Percentiles rank a stretch among this genome's conserved stretches.
Evolutionary conservation across 2,329 filamentous ascomycete species (phyloP).

Genomic region (Pseudonectria buxi): DNA sequence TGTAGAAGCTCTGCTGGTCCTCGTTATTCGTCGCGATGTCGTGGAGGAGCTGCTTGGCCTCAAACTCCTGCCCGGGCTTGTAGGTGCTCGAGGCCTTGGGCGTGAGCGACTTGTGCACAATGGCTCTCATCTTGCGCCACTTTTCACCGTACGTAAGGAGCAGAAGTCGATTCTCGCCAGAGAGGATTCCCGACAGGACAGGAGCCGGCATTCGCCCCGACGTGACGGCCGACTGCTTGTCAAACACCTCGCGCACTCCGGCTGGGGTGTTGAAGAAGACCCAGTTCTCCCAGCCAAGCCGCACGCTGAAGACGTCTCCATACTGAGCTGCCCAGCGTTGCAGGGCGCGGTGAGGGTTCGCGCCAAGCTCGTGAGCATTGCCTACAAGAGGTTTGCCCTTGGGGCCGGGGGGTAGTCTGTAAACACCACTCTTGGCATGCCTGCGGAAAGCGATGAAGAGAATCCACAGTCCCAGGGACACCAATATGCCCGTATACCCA

Average conservation of each 20-base stretch:
- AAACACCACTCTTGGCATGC: background rate
- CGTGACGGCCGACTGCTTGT: constrained; percentile 9
- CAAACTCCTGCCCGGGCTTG: constrained; percentile 8
- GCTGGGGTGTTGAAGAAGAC: constrained; percentile 7
- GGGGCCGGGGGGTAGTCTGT: constrained; percentile 1
- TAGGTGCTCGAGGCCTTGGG: constrained; percentile 3
- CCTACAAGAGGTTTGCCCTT: constrained; percentile 2
- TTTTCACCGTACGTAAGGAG: constrained; percentile 5
- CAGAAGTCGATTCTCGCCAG: constrained; percentile 4
- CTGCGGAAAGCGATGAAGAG: too few relatives aligned
- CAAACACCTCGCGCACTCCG: constrained; percentile 8
- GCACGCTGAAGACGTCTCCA: constrained; percentile 6
- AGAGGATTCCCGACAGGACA: constrained; percentile 3
- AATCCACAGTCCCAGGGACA: too few relatives aligned
- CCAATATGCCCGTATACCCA: too few relatives aligned
- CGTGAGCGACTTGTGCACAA: constrained; percentile 4
- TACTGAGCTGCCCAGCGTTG: constrained; percentile 7
- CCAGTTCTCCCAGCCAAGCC: constrained; percentile 8
- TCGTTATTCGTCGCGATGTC: constrained; percentile 5
- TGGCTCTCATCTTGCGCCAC: constrained; percentile 6
- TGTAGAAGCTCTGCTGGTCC: constrained; percentile 4
- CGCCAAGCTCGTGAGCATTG: constrained; percentile 4
- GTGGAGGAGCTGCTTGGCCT: constrained; percentile 6
- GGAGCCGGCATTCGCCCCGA: constrained; percentile 8
- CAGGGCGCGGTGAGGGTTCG: constrained; percentile 2